Conservation (phyloP, 2,329 filamentous ascomycete species). For the Neopestalotiopsis sp. region DNA sequence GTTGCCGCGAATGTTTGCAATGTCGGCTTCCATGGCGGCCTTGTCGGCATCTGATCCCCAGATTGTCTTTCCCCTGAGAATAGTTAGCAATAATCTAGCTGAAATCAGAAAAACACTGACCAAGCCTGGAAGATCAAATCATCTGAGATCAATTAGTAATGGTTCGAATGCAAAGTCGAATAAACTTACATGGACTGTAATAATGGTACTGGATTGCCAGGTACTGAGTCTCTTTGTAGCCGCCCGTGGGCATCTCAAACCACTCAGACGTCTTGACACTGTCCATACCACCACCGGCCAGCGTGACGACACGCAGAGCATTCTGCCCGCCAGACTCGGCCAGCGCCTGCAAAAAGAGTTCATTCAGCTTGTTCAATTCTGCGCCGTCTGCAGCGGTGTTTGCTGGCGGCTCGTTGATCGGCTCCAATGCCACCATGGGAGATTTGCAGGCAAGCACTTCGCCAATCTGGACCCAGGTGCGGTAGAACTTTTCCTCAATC, state of each 20-base stretch:
- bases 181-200: constrained; percentile 53
- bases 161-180: too few species aligned
- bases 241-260: constrained; percentile 54
- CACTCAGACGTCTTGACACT: constrained; percentile 56
- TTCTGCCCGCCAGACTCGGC: constrained; percentile 61
- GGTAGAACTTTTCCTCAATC: constrained; percentile 61
- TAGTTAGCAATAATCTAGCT: neutral
- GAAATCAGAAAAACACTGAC: constrained; percentile 20
- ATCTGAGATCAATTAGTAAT: constrained; percentile 27
- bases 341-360: constrained; percentile 59
- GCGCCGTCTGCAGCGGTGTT: constrained; percentile 54
- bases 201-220: constrained; percentile 68
- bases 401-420: constrained; percentile 64
- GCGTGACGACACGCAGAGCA: constrained; percentile 57
- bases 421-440: constrained; percentile 58
- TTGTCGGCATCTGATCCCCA: constrained; percentile 58
- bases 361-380: constrained; percentile 59
- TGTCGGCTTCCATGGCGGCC: constrained; percentile 50
- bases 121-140: constrained; percentile 52
- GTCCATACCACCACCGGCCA: constrained; percentile 58
- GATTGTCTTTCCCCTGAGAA: constrained; percentile 59
- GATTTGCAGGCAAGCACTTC: constrained; percentile 59
- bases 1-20: constrained; percentile 55
- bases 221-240: constrained; percentile 48
- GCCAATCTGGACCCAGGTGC: constrained; percentile 63